These are phyloP conservation scores for Ceratobasidium sp. DNA, from an alignment of 1,284 basidiomycete species.

Conservation along the genomic window DNA sequence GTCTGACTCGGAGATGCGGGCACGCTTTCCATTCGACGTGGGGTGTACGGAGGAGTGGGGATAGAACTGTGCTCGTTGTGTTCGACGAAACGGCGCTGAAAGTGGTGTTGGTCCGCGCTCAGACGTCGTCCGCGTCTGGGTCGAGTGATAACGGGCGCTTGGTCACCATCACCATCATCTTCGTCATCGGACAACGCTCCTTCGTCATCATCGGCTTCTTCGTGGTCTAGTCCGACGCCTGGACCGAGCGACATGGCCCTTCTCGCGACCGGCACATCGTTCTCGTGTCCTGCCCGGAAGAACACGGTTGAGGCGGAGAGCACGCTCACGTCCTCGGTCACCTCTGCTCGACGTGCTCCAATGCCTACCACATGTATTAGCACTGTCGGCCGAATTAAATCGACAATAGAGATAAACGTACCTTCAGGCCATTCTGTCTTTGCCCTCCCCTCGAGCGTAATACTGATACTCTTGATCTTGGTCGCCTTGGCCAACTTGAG, in stretches of 20 bases:
- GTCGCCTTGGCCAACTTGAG: conserved; percentile 85
- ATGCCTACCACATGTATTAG: conserved; percentile 63
- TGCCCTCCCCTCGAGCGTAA: conserved; percentile 79
- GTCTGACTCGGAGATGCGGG: conserved; percentile 53
- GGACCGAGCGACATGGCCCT: conserved; percentile 85
- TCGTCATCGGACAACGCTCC: conserved; percentile 53
- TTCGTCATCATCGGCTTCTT: conserved; percentile 52
- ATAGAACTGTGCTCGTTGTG: conserved; percentile 19
- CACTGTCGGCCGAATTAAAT: conserved; percentile 29
- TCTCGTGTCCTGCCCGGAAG: conserved; percentile 66
- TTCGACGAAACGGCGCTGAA: conserved; percentile 41
- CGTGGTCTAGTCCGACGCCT: conserved; percentile 60
- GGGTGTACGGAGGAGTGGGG: conserved; percentile 34
- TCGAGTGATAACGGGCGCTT: conserved; percentile 7
- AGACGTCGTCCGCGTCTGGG: conserved; percentile 33
- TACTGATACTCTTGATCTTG: conserved; percentile 85
- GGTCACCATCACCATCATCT: conserved; percentile 53
- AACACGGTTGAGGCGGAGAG: conserved; percentile 78
- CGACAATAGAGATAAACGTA: conserved; percentile 53
- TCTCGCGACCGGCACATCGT: conserved; percentile 49
- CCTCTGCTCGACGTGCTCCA: conserved; percentile 80
- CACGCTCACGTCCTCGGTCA: conserved; percentile 82
- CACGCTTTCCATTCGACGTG: conserved; percentile 20
- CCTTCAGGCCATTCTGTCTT: conserved; percentile 88
- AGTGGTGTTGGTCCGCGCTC: conserved; percentile 41